These are phyloP conservation scores for Apiospora marii DNA, from an alignment of 2,329 filamentous ascomycete species.

Conservation along the genomic window DNA sequence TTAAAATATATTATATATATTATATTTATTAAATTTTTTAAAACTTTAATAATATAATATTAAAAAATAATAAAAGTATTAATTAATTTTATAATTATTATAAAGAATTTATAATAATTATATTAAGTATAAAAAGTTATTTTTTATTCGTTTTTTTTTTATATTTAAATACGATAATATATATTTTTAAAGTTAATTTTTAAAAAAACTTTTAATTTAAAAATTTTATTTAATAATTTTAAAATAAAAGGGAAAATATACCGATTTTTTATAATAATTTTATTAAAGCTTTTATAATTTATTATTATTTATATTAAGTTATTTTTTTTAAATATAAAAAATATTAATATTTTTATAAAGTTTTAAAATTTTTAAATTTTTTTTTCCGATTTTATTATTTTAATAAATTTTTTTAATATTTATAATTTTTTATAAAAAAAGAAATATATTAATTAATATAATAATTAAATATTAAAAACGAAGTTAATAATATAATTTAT, in stretches of 20 bases:
- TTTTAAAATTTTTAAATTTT: neutral
- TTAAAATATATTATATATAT: neutral
- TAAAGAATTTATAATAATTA: neutral
- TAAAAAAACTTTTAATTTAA: neutral
- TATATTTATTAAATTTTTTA: constrained; percentile 4
- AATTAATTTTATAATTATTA: neutral
- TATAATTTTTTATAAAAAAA: neutral
- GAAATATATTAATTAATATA: neutral
- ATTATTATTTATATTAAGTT: neutral
- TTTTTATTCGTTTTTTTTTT: neutral
- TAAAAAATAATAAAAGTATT: constrained; percentile 1
- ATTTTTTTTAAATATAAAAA: neutral
- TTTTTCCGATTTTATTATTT: too few species aligned
- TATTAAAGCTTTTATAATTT: neutral
- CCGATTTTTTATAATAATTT: neutral
- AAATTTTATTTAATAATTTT: neutral
- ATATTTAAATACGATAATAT: neutral
- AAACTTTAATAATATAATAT: neutral
- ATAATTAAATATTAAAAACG: neutral
- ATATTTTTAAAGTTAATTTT: too few species aligned
- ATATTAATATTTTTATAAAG: neutral
- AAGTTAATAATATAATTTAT: neutral
- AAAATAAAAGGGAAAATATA: constrained; percentile 1
- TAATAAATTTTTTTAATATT: too few species aligned
- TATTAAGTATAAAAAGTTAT: neutral